A percentile compares a stretch with the other conserved stretches of the same genome.
Evolutionary conservation across 345 rosid species (phyloP).

Genomic region (Aurinia saxatilis): DNA sequence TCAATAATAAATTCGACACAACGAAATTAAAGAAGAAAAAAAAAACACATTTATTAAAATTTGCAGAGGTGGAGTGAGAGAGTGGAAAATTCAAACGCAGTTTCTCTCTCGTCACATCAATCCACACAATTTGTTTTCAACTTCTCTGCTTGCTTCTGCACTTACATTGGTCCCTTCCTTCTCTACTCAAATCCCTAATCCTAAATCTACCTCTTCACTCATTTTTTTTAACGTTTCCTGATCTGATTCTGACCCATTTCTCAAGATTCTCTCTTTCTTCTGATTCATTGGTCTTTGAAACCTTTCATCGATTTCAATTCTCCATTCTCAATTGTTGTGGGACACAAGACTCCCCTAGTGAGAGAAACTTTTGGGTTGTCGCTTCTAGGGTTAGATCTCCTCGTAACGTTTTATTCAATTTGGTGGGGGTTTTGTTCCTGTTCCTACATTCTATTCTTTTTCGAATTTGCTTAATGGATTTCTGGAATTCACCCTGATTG

Average conservation of each 20-base stretch:
- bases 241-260: conserved; percentile 26
- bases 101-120: conserved; percentile 24
- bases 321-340: no score
- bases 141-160: conserved; percentile 16
- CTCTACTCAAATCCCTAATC: conserved; percentile 13
- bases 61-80: conserved; percentile 20
- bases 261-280: conserved; percentile 24
- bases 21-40: background rate
- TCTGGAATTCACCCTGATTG: no score
- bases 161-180: conserved; percentile 8
- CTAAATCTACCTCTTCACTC: background rate
- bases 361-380: no score
- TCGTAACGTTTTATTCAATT: no score
- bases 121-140: conserved; percentile 12
- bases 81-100: conserved; percentile 19
- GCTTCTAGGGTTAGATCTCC: no score
- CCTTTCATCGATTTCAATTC: conserved; percentile 7
- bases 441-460: no score
- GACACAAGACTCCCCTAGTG: no score
- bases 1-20: conserved; percentile 2
- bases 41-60: background rate
- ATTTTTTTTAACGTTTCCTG: no score
- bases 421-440: no score
- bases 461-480: no score
- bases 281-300: conserved; percentile 12